Base-by-base conservation (phyloP, 2,329 filamentous ascomycete species). In the Fusarium floridanum region DNA sequence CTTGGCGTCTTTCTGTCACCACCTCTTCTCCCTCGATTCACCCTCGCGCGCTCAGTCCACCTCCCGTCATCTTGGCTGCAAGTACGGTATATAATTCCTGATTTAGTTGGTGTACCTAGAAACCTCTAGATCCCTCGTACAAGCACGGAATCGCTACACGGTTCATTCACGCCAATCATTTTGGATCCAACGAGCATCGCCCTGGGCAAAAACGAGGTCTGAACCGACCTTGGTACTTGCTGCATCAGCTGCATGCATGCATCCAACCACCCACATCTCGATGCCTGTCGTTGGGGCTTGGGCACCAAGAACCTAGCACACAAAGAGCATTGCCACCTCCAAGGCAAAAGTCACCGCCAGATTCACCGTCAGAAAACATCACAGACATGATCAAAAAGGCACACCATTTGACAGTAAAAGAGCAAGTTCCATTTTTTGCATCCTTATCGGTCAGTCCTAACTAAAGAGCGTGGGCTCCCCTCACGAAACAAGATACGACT, bases 391-490 rank as follows among this genome's bases (percentile, higher is more conserved):
- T 24, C 20, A 61, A 43, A 11, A 6, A 43, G 29, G 29, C 20
- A 36, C 20, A 61, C 17, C 9, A 27, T 20, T 8, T 65, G 50
- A 17, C 50, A 56, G 43, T 34, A 56, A 67, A 73, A 70, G 48
- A 65, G 24, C 56, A 60, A 71, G 59, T 73, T 72, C 71, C 73
- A 76, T 74, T 74, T 66, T 76, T 78, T 73, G 70, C 72, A 67
- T 78, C 74, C 71, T 61, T 61, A 70, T 70, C 57, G 62, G 68
- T 71, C 70, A 76, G 64, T 73, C 73, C 74, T 71, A 76, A 68
- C 69, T 74, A 79, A 78, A 68, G 77, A 79, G 73, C 69, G 77
- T 79, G 69, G 67, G 73, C 67, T 70, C 68, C 72, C 75, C 68
- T 72, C 70, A 67, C 64, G 43, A 32, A 67, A 69, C 61, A 70